Conservation (phyloP, 2,329 filamentous ascomycete species). For the Aspergillus clavatus region DNA sequence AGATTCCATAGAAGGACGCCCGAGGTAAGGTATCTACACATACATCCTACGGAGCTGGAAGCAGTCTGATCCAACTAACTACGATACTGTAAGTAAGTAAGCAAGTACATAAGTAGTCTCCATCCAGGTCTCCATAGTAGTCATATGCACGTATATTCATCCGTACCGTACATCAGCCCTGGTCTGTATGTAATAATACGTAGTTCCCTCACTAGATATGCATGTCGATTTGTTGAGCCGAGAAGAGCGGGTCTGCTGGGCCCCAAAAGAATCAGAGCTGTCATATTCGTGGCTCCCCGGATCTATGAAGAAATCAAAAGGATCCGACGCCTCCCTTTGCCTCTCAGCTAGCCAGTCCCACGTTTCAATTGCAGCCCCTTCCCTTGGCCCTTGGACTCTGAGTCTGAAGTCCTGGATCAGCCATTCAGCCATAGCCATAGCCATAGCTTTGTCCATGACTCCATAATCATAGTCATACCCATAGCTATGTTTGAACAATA, state of each 20-base stretch:
- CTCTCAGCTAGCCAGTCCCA: neutral
- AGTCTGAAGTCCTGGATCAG: no score
- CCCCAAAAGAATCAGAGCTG: slow-evolving; percentile 25
- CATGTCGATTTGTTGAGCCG: slow-evolving; percentile 1
- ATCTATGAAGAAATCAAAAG: slow-evolving; percentile 10
- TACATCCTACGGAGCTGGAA: no score
- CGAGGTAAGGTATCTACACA: no score
- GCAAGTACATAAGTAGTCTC: no score
- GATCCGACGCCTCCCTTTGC: slow-evolving; percentile 2
- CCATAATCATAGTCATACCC: no score
- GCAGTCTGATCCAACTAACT: no score
- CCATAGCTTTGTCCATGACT: no score
- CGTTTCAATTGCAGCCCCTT: no score
- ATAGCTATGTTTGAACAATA: neutral
- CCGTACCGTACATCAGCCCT: neutral
- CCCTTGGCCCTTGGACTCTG: no score
- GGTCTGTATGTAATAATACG: neutral
- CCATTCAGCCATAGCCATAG: no score
- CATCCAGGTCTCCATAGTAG: neutral
- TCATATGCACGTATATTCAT: neutral
- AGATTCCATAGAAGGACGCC: no score
- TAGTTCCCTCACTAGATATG: slow-evolving; percentile 3
- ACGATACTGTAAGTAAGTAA: no score
- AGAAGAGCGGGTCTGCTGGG: slow-evolving; percentile 4
- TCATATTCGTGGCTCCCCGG: slow-evolving; percentile 24